Conservation (phyloP, 371 early-diverging fungal species). For the Mortierella sp. region DNA sequence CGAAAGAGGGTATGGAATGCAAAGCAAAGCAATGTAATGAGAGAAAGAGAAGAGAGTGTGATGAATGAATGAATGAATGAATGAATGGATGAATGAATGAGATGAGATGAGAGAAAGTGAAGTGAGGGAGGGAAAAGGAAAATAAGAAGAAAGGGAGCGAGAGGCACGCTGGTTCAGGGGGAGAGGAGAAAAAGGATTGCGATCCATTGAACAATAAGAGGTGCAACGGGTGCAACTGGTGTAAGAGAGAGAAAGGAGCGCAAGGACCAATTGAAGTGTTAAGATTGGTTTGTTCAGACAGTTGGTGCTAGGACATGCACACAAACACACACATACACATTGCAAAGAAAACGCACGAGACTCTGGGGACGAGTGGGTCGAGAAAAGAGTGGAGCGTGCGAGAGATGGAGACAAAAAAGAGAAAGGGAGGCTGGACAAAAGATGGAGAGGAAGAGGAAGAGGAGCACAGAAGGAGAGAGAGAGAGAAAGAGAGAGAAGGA, state of each 20-base stretch:
- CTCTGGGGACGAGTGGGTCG: not conserved
- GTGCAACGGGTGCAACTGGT: too few relatives aligned
- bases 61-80: not conserved
- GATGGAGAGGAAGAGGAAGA: not conserved
- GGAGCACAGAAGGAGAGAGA: conserved; percentile 7
- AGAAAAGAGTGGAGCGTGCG: conserved; percentile 10
- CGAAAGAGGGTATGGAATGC: not conserved
- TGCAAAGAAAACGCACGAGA: not conserved
- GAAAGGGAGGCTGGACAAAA: not conserved
- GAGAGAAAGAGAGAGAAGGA: not conserved
- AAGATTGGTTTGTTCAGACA: too few relatives aligned
- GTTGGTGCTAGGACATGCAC: not conserved
- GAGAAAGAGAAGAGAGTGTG: not conserved
- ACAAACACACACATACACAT: not conserved
- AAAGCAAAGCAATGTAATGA: too few relatives aligned
- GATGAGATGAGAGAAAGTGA: not conserved
- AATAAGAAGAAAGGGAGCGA: not conserved
- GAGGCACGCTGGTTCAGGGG: conserved; percentile 2
- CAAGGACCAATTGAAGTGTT: conserved; percentile 1
- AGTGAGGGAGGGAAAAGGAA: not conserved
- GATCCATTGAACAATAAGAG: not conserved
- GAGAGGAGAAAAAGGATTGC: not conserved
- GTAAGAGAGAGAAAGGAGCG: not conserved
- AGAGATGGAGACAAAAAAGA: not conserved
- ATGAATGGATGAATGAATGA: not conserved